These are phyloP conservation scores for Myriosclerotinia curreyana DNA, from an alignment of 2,329 filamentous ascomycete genomes.

Conservation along the genomic window DNA sequence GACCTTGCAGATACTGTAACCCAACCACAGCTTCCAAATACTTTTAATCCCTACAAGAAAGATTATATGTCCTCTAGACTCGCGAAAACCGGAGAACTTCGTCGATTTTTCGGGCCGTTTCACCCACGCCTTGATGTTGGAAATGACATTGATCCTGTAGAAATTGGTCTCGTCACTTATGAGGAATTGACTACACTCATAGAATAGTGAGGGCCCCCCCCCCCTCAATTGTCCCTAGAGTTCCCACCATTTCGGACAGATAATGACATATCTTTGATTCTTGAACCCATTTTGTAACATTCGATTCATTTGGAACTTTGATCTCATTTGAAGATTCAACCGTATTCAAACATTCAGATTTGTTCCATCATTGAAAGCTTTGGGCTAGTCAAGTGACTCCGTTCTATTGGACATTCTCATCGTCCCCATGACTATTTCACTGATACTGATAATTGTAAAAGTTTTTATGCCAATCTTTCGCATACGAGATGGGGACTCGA, in stretches of 20 bases:
- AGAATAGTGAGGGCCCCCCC: constrained; percentile 57
- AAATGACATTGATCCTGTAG: constrained; percentile 63
- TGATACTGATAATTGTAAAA: constrained; percentile 35
- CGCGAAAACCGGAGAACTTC: constrained; percentile 44
- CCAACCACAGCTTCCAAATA: constrained; percentile 16
- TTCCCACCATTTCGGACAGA: not conserved
- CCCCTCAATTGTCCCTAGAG: not conserved
- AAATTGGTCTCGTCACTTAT: constrained; percentile 64
- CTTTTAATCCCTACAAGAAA: constrained; percentile 9
- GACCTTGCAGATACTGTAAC: constrained; percentile 47
- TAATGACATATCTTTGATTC: not conserved
- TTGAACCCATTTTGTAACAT: not conserved
- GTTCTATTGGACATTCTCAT: not conserved
- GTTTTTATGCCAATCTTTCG: constrained; percentile 66
- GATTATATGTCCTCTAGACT: constrained; percentile 2
- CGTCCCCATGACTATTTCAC: not conserved
- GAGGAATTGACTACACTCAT: constrained; percentile 64
- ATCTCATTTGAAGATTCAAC: not conserved
- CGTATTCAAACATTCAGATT: no score
- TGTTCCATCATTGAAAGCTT: no score
- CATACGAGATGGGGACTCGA: constrained; percentile 75
- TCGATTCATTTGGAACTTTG: not conserved
- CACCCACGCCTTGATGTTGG: constrained; percentile 62
- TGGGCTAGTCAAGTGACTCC: not conserved
- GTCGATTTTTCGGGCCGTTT: constrained; percentile 64